Base-by-base conservation (phyloP, 1,284 basidiomycete genomes). In the Malassezia dermatis region DNA sequence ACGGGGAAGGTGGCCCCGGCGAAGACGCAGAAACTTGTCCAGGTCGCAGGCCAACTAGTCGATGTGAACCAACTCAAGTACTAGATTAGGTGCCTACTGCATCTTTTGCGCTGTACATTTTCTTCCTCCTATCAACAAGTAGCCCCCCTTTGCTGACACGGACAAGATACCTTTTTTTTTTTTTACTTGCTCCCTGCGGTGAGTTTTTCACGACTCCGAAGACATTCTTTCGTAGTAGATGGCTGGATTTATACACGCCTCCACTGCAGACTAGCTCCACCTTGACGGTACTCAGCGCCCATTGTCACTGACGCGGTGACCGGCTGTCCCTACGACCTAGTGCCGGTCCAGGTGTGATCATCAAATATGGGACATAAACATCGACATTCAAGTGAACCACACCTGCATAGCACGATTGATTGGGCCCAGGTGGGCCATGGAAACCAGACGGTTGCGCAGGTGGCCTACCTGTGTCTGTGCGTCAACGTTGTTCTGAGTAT, bases 401-500 rank as follows among this genome's bases (percentile, higher is more conserved):
- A 68, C 15, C 58, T 62, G 12, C 35, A 45, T 10, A 15, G 17
- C 24, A 15, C 73, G 71, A 2, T 62, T 74, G 43, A 63, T 63
- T 43, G 70, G 71, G 32, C 62, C 62, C 43, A 42, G 6, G 23
- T 48, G 8, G 13, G 21, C 60, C 63, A 37, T 54, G 61, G 44
- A 45, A 71, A n/a, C 75, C 76, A 1, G 8, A 64, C 60, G 26
- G 48, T 51, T 8, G 41, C 48, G 1, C 64, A 71, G 47, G 75
- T 78, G 61, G 77, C 76, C 30, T 66, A 75, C 23, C 61, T 73
- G 62, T 93, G 93, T 1, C 79, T 98, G n/a, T 81, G 82, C 39
- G 80, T 84, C 47, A 98, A 96, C 70, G 78, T 96, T 27, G 83
- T 80, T 1, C 78, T 98, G 57, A 94, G 89, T 0, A 78, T 79